phyloP scores from a whole-genome alignment of 2,329 filamentous ascomycete species.

The Neophaeococcomyces aloes region DNA sequence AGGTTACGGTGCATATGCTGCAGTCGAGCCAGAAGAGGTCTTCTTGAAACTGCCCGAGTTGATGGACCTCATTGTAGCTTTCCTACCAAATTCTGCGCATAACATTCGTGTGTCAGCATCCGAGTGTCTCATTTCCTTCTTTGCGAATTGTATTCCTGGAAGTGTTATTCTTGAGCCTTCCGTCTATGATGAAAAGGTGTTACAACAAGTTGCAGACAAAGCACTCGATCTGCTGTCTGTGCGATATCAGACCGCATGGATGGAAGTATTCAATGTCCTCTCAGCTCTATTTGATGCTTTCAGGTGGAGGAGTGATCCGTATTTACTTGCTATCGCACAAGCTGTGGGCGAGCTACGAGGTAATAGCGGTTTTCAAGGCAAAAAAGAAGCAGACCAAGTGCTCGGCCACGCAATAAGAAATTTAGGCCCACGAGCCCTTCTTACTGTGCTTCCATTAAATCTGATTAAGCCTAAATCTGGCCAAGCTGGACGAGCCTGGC shows the following conservation, averaged over 20 bases:
- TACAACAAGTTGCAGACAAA: slow-evolving; percentile 65
- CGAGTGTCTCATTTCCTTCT: slow-evolving; percentile 86
- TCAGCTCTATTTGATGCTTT: slow-evolving; percentile 77
- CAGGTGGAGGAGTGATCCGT: slow-evolving; percentile 72
- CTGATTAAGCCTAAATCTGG: slow-evolving; percentile 64
- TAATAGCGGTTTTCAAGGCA: slow-evolving; percentile 80
- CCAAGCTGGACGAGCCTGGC: slow-evolving; percentile 81
- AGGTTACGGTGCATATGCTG: slow-evolving; percentile 86
- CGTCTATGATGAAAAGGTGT: slow-evolving; percentile 78
- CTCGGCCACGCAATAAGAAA: slow-evolving; percentile 77
- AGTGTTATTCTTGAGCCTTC: slow-evolving; percentile 78
- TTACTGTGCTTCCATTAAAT: slow-evolving; percentile 76
- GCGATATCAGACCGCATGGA: slow-evolving; percentile 88
- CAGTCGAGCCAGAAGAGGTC: slow-evolving; percentile 79
- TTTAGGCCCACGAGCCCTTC: slow-evolving; percentile 78
- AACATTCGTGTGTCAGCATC: slow-evolving; percentile 92
- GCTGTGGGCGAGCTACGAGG: slow-evolving; percentile 76
- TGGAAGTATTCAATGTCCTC: slow-evolving; percentile 84
- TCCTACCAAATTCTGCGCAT: slow-evolving; percentile 75
- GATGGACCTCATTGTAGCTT: slow-evolving; percentile 67
- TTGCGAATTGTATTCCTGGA: slow-evolving; percentile 78
- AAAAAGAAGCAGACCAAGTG: slow-evolving; percentile 88
- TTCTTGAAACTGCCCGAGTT: slow-evolving; percentile 82
- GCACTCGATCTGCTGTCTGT: slow-evolving; percentile 69
- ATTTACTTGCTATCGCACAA: slow-evolving; percentile 63